phyloP scores from a whole-genome alignment of 2,329 filamentous ascomycete genomes.

The Aureobasidium sp. region DNA sequence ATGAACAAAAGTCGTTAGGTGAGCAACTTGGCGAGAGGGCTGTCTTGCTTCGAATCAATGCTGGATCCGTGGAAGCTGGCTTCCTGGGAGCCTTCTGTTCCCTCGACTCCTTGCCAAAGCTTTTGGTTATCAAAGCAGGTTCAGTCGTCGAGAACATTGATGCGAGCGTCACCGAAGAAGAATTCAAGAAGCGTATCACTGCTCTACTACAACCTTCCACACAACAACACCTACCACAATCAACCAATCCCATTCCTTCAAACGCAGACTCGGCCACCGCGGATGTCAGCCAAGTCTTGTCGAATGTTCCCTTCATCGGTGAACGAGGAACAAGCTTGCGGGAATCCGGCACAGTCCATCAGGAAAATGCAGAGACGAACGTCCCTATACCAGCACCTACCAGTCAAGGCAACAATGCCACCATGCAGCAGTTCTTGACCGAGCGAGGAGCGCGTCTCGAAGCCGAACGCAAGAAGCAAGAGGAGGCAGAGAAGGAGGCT shows the following conservation, averaged over 20 bases:
- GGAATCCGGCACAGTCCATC: not conserved
- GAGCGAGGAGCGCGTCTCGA: conserved; percentile 6
- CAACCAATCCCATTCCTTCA: not conserved
- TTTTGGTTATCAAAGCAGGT: conserved; percentile 56
- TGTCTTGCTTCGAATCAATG: conserved; percentile 60
- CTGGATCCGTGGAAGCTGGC: conserved; percentile 70
- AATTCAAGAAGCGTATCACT: conserved; percentile 16
- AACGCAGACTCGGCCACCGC: not conserved
- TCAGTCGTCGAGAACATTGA: conserved; percentile 12
- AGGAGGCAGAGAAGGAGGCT: conserved; percentile 42
- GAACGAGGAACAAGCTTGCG: not conserved
- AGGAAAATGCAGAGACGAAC: conserved; percentile 1
- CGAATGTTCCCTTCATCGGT: not conserved
- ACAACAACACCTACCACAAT: not conserved
- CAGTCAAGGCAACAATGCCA: not conserved
- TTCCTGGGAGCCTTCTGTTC: conserved; percentile 79
- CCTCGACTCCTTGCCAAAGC: conserved; percentile 65
- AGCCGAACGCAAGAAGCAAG: conserved; percentile 28
- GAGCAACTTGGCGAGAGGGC: conserved; percentile 51
- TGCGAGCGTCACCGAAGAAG: conserved; percentile 15
- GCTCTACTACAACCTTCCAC: not conserved
- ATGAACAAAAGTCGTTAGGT: conserved; percentile 12
- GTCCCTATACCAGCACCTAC: conserved; percentile 3
- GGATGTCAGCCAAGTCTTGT: conserved; percentile 7
- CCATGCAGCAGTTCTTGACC: conserved; percentile 7